Percentiles rank a stretch among this genome's conserved stretches.
phyloP scores from a whole-genome alignment of 2,329 filamentous ascomycete species.

The Diaporthe helianthi region DNA sequence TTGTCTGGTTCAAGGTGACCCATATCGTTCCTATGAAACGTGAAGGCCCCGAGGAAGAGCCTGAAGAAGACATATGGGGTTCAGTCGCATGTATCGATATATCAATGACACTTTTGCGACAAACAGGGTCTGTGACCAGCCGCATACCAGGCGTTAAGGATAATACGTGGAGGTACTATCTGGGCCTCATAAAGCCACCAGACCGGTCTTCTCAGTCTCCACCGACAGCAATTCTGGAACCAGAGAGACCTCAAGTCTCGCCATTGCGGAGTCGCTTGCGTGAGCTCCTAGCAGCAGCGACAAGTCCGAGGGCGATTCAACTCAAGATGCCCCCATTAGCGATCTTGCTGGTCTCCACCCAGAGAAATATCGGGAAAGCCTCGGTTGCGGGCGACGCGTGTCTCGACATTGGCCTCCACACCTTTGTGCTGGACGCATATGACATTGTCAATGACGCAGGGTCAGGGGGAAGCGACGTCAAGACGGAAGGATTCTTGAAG shows the following conservation, averaged over 20 bases:
- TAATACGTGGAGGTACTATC: slow-evolving; percentile 89
- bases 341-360: slow-evolving; percentile 87
- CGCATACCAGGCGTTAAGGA: slow-evolving; percentile 77
- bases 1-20: slow-evolving; percentile 93
- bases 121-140: slow-evolving; percentile 86
- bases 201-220: slow-evolving; percentile 51
- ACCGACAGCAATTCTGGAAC: slow-evolving; percentile 52
- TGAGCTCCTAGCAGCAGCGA: slow-evolving; percentile 87
- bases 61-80: slow-evolving; percentile 79
- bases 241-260: slow-evolving; percentile 58
- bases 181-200: slow-evolving; percentile 75
- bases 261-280: slow-evolving; percentile 75
- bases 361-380: slow-evolving; percentile 93
- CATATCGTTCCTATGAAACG: slow-evolving; percentile 67
- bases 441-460: slow-evolving; percentile 93
- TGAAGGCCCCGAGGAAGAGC: slow-evolving; percentile 63
- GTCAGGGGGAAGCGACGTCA: slow-evolving; percentile 86
- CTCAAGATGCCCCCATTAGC: slow-evolving; percentile 87
- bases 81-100: slow-evolving; percentile 87
- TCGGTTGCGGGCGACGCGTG: slow-evolving; percentile 79
- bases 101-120: slow-evolving; percentile 85
- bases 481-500: slow-evolving; percentile 90
- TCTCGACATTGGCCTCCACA: slow-evolving; percentile 87
- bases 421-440: slow-evolving; percentile 87
- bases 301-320: slow-evolving; percentile 84